phyloP scores from a whole-genome alignment of 2,329 filamentous ascomycete genomes.

The Hypoxylon sp. region DNA sequence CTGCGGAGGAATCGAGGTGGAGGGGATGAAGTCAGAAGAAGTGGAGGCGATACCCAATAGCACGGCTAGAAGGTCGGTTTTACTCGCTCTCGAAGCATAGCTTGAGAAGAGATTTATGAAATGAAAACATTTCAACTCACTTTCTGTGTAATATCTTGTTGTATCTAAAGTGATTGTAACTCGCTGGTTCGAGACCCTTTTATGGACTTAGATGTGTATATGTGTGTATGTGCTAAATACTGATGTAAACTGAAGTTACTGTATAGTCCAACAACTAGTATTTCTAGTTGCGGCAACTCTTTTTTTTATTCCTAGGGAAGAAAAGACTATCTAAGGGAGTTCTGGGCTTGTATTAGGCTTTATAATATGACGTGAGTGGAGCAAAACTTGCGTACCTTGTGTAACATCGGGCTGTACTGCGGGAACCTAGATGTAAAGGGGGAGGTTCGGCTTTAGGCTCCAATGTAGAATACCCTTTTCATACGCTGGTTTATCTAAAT shows the following conservation, averaged over 20 bases:
- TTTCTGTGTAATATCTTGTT: background rate
- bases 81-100: conserved; percentile 7
- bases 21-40: background rate
- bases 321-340: background rate
- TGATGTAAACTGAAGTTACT: background rate
- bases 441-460: background rate
- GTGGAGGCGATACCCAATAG: conserved; percentile 44
- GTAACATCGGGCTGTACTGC: background rate
- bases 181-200: conserved; percentile 22
- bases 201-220: background rate
- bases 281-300: background rate
- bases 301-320: background rate
- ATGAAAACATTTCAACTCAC: conserved; percentile 29
- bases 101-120: conserved; percentile 22
- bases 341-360: background rate
- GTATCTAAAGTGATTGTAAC: conserved; percentile 31
- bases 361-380: background rate
- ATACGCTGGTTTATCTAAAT: background rate
- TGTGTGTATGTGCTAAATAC: background rate
- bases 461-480: background rate
- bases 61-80: conserved; percentile 32
- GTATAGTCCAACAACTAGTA: background rate
- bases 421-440: background rate
- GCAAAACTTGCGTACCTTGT: background rate
- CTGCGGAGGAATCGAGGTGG: background rate